Evolutionary conservation across 2,329 filamentous ascomycete species (phyloP).

Genomic region (Fusarium ramigenum): DNA sequence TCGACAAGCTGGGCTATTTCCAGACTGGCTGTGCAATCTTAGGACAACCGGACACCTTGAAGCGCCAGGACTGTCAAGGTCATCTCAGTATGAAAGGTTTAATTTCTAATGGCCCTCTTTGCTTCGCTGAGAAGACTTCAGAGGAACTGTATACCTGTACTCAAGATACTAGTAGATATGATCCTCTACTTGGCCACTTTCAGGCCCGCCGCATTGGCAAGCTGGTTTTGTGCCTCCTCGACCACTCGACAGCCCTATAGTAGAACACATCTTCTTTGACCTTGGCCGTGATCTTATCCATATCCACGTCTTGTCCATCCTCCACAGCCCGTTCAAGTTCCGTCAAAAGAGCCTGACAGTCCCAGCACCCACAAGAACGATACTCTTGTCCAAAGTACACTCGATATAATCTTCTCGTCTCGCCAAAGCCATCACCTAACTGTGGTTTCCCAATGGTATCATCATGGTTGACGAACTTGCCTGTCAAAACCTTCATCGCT

Average conservation of each 20-base stretch:
- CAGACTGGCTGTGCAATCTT: no score
- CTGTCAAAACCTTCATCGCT: constrained; percentile 21
- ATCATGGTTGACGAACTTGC: constrained; percentile 51
- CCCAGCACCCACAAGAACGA: constrained; percentile 49
- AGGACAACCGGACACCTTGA: no score
- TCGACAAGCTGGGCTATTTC: no score
- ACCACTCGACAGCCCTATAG: constrained; percentile 29
- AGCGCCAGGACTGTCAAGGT: neutral
- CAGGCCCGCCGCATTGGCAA: neutral
- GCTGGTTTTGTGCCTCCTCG: neutral
- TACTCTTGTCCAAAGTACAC: constrained; percentile 50
- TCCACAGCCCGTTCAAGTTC: constrained; percentile 31
- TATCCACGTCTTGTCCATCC: neutral
- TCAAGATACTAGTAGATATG: rapidly evolving
- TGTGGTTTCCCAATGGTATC: constrained; percentile 46
- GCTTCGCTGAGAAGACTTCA: neutral
- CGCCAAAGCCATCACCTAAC: constrained; percentile 42
- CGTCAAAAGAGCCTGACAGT: constrained; percentile 47
- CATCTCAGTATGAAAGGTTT: neutral
- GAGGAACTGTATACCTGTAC: neutral
- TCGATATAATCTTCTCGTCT: constrained; percentile 45
- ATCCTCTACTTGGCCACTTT: rapidly evolving
- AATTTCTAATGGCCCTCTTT: neutral
- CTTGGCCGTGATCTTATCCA: neutral
- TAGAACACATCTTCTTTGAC: constrained; percentile 26